Conservation (phyloP, 2,329 filamentous ascomycete species). For the Lecanicillium sp. region DNA sequence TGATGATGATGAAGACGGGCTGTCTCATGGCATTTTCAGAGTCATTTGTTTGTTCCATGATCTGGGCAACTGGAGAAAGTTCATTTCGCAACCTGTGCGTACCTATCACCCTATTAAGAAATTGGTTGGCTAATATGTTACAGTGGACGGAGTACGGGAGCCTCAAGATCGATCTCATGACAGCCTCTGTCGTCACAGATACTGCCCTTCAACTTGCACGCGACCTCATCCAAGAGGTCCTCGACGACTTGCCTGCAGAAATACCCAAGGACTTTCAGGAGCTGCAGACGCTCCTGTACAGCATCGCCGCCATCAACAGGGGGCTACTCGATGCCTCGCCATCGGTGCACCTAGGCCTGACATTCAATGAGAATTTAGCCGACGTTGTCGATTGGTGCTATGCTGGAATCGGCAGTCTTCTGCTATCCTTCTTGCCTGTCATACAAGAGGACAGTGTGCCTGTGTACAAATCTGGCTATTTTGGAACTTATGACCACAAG, state of each 20-base stretch:
- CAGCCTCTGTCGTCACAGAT: conserved; percentile 23
- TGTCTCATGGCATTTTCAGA: conserved; percentile 15
- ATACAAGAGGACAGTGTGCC: conserved; percentile 13
- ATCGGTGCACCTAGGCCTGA: conserved; percentile 10
- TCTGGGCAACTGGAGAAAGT: conserved; percentile 18
- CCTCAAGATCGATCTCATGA: conserved; percentile 20
- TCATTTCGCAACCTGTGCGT: conserved; percentile 15
- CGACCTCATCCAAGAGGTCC: conserved; percentile 11
- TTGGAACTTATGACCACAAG: conserved; percentile 20
- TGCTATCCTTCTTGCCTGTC: conserved; percentile 15
- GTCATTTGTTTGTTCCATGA: conserved; percentile 22
- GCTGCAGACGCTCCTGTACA: not conserved
- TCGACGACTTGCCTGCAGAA: not conserved
- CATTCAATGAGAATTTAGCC: conserved; percentile 18
- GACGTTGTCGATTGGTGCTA: conserved; percentile 18
- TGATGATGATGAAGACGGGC: conserved; percentile 12
- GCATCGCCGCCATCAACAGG: not conserved
- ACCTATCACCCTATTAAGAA: not conserved
- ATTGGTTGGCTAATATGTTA: not conserved
- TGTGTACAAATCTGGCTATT: conserved; percentile 14
- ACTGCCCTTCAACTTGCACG: conserved; percentile 18
- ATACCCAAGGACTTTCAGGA: not conserved
- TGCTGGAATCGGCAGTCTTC: conserved; percentile 13
- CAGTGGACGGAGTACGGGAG: conserved; percentile 21
- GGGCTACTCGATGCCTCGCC: not conserved